phyloP scores from a whole-genome alignment of 1,139 yeast genomes.

The Chernovozyma sophiae-reginae region DNA sequence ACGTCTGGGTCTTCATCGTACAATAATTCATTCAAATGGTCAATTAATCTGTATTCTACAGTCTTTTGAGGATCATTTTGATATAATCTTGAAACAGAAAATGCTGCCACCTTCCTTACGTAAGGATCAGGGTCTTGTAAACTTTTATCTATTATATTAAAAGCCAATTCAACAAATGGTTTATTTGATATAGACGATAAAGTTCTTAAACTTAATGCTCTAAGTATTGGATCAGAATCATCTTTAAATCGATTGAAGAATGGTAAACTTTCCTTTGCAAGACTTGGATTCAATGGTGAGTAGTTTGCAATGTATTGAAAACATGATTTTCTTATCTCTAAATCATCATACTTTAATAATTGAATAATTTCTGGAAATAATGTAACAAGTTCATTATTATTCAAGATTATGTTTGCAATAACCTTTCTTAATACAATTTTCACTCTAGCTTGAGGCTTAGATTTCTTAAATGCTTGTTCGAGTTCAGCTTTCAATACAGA shows the following conservation, averaged over 20 bases:
- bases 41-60: conserved; percentile 44
- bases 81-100: conserved; percentile 65
- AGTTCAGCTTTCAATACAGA: conserved; percentile 55
- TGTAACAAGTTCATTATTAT: conserved; percentile 69
- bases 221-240: conserved; percentile 29
- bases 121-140: conserved; percentile 54
- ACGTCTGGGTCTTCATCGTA: conserved; percentile 58
- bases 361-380: conserved; percentile 65
- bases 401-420: conserved; percentile 79
- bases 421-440: conserved; percentile 68
- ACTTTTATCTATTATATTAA: conserved; percentile 22
- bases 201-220: conserved; percentile 59
- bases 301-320: conserved; percentile 58
- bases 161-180: conserved; percentile 42
- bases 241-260: conserved; percentile 48
- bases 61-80: conserved; percentile 50
- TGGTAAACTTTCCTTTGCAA: conserved; percentile 55
- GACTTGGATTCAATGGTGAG: conserved; percentile 52
- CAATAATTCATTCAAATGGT: conserved; percentile 53
- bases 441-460: conserved; percentile 44
- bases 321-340: conserved; percentile 70
- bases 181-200: conserved; percentile 54
- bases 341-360: conserved; percentile 59
- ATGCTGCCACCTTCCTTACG: conserved; percentile 68
- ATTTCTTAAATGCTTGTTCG: conserved; percentile 51